These are phyloP conservation scores for Holtermannia corniformis DNA, from an alignment of 768 basidiomycete species.

Conservation along the genomic window DNA sequence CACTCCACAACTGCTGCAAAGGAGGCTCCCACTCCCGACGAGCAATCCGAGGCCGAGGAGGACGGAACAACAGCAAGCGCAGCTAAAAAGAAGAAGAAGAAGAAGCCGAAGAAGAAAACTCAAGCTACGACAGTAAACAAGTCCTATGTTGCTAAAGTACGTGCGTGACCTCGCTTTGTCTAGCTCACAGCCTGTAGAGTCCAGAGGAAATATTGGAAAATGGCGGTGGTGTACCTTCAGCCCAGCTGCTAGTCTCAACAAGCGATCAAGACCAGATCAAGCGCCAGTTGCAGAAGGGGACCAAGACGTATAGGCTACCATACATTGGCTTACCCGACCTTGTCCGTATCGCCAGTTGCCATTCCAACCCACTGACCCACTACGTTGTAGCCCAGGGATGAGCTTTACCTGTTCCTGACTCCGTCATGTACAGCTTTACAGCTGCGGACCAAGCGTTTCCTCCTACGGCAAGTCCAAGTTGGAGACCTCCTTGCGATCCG, in stretches of 20 bases:
- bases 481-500: constrained; percentile 21
- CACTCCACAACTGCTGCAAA: too few species aligned
- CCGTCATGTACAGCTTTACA: constrained; percentile 17
- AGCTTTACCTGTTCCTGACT: constrained; percentile 19
- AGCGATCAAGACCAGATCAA: background rate
- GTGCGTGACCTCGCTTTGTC: background rate
- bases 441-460: constrained; percentile 21
- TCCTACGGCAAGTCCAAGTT: constrained; percentile 16
- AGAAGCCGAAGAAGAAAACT: background rate
- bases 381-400: background rate
- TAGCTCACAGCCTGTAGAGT: background rate
- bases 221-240: background rate
- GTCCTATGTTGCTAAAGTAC: background rate
- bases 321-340: background rate
- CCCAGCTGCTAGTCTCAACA: background rate
- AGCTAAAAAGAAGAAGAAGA: background rate
- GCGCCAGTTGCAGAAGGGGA: background rate
- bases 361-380: background rate
- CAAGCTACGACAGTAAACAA: background rate
- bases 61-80: background rate
- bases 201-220: background rate
- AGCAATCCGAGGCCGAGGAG: too few species aligned
- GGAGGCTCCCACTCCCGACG: too few species aligned
- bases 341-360: background rate
- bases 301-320: background rate